phyloP scores from a whole-genome alignment of 352 stramenopile genomes.

The Globisporangium polare region DNA sequence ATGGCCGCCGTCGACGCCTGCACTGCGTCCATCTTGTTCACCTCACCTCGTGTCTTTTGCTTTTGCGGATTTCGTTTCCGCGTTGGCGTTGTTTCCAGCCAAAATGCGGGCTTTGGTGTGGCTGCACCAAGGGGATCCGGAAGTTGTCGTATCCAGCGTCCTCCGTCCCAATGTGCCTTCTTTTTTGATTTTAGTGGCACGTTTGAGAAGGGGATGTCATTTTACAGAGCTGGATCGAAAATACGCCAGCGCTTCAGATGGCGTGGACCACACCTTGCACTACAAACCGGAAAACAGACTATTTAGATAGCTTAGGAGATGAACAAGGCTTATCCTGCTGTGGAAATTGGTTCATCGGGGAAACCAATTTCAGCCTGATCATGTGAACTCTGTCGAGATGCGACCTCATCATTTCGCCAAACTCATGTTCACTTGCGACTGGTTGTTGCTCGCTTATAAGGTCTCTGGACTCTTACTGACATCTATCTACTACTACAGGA shows the following conservation, averaged over 20 bases:
- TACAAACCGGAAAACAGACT: not conserved
- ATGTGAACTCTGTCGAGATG: not conserved
- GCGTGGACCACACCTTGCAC: not conserved
- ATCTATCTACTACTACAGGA: not conserved
- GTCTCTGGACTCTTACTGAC: not conserved
- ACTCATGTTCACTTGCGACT: not conserved
- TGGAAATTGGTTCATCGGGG: not conserved
- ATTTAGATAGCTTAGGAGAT: not conserved
- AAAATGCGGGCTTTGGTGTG: slow-evolving; percentile 5
- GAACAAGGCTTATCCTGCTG: not conserved
- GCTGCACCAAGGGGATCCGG: not conserved
- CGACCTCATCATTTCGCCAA: not conserved
- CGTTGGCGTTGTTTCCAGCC: slow-evolving; percentile 6
- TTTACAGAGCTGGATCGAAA: not conserved
- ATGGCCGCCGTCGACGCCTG: slow-evolving; percentile 4
- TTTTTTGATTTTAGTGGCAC: not conserved
- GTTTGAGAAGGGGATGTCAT: not conserved
- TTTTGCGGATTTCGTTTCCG: not conserved
- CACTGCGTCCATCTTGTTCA: slow-evolving; percentile 14
- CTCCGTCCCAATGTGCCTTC: not conserved
- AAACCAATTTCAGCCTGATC: not conserved
- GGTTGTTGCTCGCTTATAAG: not conserved
- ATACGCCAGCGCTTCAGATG: not conserved
- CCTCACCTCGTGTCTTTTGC: not conserved
- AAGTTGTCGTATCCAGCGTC: not conserved